Evolutionary conservation across 768 basidiomycete species (phyloP).

Genomic region (Trametes cingulata): DNA sequence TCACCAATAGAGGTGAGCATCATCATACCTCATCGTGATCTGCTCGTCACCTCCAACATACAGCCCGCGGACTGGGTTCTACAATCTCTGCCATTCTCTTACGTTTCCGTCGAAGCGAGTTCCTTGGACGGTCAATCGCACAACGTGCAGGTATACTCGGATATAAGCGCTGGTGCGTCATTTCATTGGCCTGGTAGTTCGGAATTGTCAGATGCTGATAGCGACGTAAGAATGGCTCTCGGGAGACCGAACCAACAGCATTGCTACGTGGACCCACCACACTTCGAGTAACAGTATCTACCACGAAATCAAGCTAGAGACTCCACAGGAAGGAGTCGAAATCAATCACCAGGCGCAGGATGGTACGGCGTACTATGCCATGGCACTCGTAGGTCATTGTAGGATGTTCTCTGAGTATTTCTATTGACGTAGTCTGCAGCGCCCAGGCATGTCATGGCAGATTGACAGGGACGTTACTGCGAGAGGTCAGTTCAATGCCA

Average conservation of each 20-base stretch:
- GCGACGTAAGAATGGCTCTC: slow-evolving; percentile 20
- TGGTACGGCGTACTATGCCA: slow-evolving; percentile 18
- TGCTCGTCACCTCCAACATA: background rate
- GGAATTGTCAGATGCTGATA: background rate
- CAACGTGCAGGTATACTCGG: slow-evolving; percentile 39
- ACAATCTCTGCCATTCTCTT: slow-evolving; percentile 44
- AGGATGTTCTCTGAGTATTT: background rate
- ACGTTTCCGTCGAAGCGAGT: slow-evolving; percentile 33
- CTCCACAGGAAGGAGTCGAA: slow-evolving; percentile 5
- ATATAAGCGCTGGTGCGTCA: slow-evolving; percentile 38
- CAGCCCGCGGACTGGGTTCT: slow-evolving; percentile 39
- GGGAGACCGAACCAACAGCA: background rate
- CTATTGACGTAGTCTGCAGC: background rate
- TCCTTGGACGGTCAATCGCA: slow-evolving; percentile 37
- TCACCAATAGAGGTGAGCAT: slow-evolving; percentile 40
- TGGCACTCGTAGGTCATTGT: slow-evolving; percentile 7
- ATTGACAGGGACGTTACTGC: slow-evolving; percentile 6
- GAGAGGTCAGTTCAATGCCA: slow-evolving; percentile 22
- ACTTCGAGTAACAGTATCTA: slow-evolving; percentile 8
- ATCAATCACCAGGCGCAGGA: slow-evolving; percentile 16
- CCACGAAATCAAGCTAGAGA: slow-evolving; percentile 12
- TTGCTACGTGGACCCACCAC: slow-evolving; percentile 12
- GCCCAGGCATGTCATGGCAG: slow-evolving; percentile 9
- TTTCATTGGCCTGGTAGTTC: background rate
- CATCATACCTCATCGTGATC: too few relatives aligned